Percentiles rank a stretch among this genome's conserved stretches.
These are phyloP conservation scores for Quercus parvula DNA, from an alignment of 306 rosid species.

Conservation along the genomic window DNA sequence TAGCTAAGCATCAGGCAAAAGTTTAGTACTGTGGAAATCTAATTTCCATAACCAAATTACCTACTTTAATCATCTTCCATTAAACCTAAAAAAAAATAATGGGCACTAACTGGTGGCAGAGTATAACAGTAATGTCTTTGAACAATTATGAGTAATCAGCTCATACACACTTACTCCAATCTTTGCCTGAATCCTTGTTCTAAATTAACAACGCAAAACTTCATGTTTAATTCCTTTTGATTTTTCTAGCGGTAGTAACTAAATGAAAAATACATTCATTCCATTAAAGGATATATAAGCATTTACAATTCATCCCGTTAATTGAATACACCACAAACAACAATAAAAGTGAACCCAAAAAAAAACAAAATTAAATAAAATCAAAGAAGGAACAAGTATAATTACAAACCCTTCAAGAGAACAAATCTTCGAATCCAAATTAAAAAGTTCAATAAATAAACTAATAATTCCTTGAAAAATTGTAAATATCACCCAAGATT, in stretches of 20 bases:
- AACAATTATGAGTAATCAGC: not conserved
- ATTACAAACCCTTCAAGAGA: not conserved
- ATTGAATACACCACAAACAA: not conserved
- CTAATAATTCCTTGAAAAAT: no score
- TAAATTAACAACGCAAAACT: not conserved
- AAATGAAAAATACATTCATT: not conserved
- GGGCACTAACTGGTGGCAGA: not conserved
- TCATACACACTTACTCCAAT: not conserved
- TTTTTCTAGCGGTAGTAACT: not conserved
- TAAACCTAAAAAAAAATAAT: not conserved
- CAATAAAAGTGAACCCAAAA: not conserved
- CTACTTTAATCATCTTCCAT: not conserved
- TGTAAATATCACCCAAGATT: no score
- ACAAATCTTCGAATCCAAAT: no score
- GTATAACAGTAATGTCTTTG: not conserved
- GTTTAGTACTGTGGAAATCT: constrained; percentile 2
- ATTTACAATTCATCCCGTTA: not conserved
- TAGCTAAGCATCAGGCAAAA: constrained; percentile 18
- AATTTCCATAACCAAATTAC: not conserved
- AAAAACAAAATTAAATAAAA: not conserved
- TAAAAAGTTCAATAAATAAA: no score
- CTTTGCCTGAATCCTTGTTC: not conserved
- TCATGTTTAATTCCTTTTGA: not conserved
- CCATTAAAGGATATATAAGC: not conserved
- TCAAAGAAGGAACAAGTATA: not conserved